These are phyloP conservation scores for Scutellaria barbata DNA, from an alignment of 257 asterid genomes.

Conservation along the genomic window DNA sequence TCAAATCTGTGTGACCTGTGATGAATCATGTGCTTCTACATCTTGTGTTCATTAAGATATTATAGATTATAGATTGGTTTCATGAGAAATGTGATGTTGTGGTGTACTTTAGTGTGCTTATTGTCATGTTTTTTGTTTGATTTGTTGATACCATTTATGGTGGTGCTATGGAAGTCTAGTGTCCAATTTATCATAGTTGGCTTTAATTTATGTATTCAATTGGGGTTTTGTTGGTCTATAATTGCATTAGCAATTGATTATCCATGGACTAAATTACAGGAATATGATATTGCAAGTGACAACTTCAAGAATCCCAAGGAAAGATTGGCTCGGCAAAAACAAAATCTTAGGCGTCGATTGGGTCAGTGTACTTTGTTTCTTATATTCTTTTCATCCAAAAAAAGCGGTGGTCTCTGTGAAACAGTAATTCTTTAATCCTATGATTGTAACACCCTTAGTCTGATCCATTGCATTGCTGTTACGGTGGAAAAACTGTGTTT, in stretches of 20 bases:
- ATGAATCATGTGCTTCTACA: conserved; percentile 1
- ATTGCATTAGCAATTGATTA: conserved; percentile 24
- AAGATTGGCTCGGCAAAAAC: conserved; percentile 90
- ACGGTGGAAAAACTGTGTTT: conserved; percentile 23
- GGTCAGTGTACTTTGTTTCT: conserved; percentile 59
- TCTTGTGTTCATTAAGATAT: conserved; percentile 8
- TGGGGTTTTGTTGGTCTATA: conserved; percentile 26
- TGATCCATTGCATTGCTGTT: conserved; percentile 10
- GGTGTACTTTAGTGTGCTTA: too few species aligned
- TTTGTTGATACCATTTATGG: background rate
- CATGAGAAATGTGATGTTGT: too few species aligned
- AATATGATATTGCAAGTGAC: conserved; percentile 84
- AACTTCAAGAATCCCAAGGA: conserved; percentile 84
- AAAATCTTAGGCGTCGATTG: conserved; percentile 86
- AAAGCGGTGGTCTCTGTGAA: background rate
- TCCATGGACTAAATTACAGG: conserved; percentile 56
- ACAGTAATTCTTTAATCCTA: conserved; percentile 14
- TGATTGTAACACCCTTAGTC: conserved; percentile 27
- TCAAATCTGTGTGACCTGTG: conserved; percentile 4
- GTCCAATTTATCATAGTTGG: conserved; percentile 16
- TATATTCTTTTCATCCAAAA: conserved; percentile 3
- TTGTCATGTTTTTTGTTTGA: background rate
- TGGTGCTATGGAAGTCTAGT: background rate
- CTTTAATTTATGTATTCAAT: conserved; percentile 15
- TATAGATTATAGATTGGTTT: background rate